phyloP scores from a whole-genome alignment of 306 rosid species.

The Prinsepia uniflora region DNA sequence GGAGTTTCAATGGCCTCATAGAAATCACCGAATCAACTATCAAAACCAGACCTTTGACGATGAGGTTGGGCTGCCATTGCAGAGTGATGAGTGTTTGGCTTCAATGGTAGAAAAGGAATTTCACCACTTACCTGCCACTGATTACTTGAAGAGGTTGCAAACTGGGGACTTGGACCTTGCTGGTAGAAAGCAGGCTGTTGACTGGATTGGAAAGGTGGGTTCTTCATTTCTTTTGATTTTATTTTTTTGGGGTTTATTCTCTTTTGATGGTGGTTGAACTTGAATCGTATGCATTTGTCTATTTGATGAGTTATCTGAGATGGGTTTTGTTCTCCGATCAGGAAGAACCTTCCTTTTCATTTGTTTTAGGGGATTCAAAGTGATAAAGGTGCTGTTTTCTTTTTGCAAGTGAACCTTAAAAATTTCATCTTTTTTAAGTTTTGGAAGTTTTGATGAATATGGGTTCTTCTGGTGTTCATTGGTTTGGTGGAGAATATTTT shows the following conservation, averaged over 20 bases:
- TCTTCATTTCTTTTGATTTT: neutral
- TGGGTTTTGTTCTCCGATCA: neutral
- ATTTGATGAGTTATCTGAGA: neutral
- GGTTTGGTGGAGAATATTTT: slow-evolving; percentile 6
- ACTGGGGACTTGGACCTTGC: slow-evolving; percentile 64
- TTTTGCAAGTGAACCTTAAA: neutral
- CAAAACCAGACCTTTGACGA: slow-evolving; percentile 22
- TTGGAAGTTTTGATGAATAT: slow-evolving; percentile 2
- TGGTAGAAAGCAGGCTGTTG: slow-evolving; percentile 67
- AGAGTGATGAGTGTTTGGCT: slow-evolving; percentile 66
- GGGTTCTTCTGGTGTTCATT: neutral
- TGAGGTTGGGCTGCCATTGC: slow-evolving; percentile 51
- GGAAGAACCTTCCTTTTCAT: neutral
- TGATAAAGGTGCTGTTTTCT: neutral
- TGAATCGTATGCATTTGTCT: neutral
- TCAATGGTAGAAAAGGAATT: slow-evolving; percentile 59
- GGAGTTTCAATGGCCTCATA: slow-evolving; percentile 34
- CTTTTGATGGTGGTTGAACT: neutral
- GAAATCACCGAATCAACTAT: slow-evolving; percentile 27
- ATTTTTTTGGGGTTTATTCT: neutral
- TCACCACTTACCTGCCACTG: slow-evolving; percentile 50
- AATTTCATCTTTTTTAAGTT: neutral
- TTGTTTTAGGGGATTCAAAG: neutral
- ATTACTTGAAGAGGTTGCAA: slow-evolving; percentile 51
- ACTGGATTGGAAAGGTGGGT: slow-evolving; percentile 82